Evolutionary conservation across 345 rosid genomes (phyloP).

Genomic region (Populus tremula): DNA sequence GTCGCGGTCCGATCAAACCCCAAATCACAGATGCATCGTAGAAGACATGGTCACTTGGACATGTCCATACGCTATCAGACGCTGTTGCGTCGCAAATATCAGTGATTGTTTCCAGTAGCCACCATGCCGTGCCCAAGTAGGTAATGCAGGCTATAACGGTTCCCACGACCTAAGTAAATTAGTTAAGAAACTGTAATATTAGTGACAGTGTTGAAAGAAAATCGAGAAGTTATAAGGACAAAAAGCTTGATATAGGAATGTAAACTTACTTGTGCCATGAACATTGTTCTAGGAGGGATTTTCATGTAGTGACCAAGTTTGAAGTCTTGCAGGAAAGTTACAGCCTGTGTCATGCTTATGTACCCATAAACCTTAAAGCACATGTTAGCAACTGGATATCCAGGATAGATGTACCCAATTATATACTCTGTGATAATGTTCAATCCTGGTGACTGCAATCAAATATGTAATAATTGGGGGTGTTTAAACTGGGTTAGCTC

Average conservation of each 20-base stretch:
- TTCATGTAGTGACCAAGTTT: constrained; percentile 99
- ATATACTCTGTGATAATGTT: constrained; percentile 88
- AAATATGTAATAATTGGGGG: not conserved
- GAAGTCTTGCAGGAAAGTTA: constrained; percentile 88
- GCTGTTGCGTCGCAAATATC: constrained; percentile 67
- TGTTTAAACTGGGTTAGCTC: not conserved
- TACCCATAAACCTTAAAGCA: constrained; percentile 97
- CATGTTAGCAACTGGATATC: constrained; percentile 95
- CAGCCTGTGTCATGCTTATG: constrained; percentile 89
- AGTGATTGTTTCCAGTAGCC: constrained; percentile 90
- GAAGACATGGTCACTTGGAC: constrained; percentile 82
- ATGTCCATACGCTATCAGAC: constrained; percentile 77
- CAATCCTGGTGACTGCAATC: constrained; percentile 74
- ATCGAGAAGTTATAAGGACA: not conserved
- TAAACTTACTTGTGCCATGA: constrained; percentile 82
- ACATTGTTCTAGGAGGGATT: constrained; percentile 94
- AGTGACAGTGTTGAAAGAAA: not conserved
- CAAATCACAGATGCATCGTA: constrained; percentile 95
- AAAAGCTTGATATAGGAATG: not conserved
- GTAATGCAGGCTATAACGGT: constrained; percentile 77
- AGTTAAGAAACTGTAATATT: not conserved
- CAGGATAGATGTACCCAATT: constrained; percentile 94
- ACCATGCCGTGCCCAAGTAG: constrained; percentile 88
- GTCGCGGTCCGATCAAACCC: constrained; percentile 87
- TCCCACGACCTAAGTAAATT: constrained; percentile 59